Conservation (phyloP, 345 rosid species). For the Streptanthus diversifolius region DNA sequence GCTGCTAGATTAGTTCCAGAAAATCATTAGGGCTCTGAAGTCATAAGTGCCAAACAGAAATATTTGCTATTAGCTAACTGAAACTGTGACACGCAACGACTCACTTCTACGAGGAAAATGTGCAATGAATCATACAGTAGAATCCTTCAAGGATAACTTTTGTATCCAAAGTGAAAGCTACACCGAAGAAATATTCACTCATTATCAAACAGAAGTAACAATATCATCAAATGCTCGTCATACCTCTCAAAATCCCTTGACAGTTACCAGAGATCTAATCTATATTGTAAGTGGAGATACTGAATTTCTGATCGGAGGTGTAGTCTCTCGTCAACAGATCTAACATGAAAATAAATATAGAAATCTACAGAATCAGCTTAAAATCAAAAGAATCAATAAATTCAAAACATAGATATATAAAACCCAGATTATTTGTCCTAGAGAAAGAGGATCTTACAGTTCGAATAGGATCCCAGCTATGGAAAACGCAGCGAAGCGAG, state of each 20-base stretch:
- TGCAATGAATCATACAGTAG: background rate
- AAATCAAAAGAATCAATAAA: background rate
- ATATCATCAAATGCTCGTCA: background rate
- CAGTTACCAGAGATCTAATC: background rate
- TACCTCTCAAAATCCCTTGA: background rate
- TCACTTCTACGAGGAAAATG: no score
- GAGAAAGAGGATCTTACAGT: no score
- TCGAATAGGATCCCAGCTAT: no score
- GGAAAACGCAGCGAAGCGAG: no score
- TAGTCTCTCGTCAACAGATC: conserved; percentile 84
- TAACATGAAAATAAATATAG: conserved; percentile 13
- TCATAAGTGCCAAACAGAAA: background rate
- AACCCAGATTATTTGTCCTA: no score
- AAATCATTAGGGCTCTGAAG: background rate
- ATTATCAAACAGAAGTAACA: background rate
- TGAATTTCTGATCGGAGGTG: conserved; percentile 73
- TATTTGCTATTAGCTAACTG: background rate
- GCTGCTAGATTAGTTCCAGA: background rate
- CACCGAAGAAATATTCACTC: background rate
- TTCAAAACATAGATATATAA: no score
- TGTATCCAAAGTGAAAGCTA: background rate
- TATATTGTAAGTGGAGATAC: conserved; percentile 53
- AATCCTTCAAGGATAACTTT: background rate
- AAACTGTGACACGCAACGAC: no score
- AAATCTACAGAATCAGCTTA: conserved; percentile 1